Conservation (phyloP, 2,329 filamentous ascomycete genomes). For the Calonectria pteridis region DNA sequence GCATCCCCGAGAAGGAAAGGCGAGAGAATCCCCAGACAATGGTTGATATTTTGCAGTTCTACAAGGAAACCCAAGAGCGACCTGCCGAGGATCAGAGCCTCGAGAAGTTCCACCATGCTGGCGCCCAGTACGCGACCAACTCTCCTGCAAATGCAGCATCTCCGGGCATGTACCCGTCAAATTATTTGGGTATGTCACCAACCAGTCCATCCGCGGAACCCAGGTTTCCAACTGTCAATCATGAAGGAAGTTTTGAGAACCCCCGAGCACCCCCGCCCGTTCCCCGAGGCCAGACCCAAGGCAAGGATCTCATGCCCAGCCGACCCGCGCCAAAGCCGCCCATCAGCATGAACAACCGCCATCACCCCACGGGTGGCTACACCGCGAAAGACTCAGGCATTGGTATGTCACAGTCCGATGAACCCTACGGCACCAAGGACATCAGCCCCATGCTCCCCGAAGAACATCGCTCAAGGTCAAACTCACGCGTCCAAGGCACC, state of each 20-base stretch:
- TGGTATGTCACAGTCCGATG: conserved; percentile 71
- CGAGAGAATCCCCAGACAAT: conserved; percentile 96
- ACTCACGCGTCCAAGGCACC: conserved; percentile 71
- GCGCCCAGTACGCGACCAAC: conserved; percentile 62
- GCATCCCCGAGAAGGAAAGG: conserved; percentile 95
- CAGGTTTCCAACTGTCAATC: conserved; percentile 85
- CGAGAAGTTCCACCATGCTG: conserved; percentile 95
- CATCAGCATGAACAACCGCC: conserved; percentile 68
- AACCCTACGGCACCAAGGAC: conserved; percentile 67
- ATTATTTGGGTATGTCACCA: conserved; percentile 69
- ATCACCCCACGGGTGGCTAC: conserved; percentile 64
- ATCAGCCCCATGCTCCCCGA: conserved; percentile 72
- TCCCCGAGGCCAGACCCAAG: conserved; percentile 66
- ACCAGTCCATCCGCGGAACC: conserved; percentile 86
- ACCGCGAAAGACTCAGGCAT: conserved; percentile 73
- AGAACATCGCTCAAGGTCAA: conserved; percentile 76
- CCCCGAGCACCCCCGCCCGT: conserved; percentile 93
- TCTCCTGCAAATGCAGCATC: conserved; percentile 61
- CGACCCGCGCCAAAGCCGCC: conserved; percentile 92
- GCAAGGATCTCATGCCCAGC: conserved; percentile 76
- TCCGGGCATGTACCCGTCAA: conserved; percentile 66
- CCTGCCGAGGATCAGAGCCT: conserved; percentile 88
- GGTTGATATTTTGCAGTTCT: conserved; percentile 95
- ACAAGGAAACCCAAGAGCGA: conserved; percentile 90
- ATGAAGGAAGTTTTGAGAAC: conserved; percentile 97